phyloP scores from a whole-genome alignment of 345 rosid species.

The Dipteronia dyeriana region DNA sequence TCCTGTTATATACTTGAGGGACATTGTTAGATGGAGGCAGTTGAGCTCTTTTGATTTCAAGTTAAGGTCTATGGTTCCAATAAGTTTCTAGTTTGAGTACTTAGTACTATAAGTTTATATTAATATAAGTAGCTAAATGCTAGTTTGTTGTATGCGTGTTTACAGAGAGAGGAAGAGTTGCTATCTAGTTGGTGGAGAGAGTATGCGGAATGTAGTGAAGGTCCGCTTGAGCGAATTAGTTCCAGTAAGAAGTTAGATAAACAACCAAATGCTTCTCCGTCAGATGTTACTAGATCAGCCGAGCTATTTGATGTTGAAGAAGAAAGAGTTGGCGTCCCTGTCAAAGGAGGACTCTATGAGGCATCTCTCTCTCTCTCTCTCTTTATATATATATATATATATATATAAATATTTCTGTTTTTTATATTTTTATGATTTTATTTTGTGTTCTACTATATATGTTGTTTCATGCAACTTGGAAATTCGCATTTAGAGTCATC shows the following conservation, averaged over 20 bases:
- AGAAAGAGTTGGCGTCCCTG: constrained; percentile 98
- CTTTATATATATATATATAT: neutral
- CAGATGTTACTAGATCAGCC: constrained; percentile 40
- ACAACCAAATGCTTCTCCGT: constrained; percentile 33
- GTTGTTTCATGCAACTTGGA: neutral
- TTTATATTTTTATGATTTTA: neutral
- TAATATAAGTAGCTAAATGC: neutral
- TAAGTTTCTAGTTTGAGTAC: neutral
- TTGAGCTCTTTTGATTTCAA: neutral
- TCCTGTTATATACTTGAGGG: neutral
- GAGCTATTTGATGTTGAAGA: constrained; percentile 65
- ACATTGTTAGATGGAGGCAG: neutral
- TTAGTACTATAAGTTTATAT: constrained; percentile 6
- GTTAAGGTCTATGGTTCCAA: neutral
- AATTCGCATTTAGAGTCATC: neutral
- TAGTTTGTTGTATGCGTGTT: constrained; percentile 21
- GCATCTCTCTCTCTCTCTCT: constrained; percentile 29
- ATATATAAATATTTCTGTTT: neutral
- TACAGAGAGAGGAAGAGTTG: constrained; percentile 90
- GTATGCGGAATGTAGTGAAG: constrained; percentile 98
- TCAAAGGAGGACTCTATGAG: constrained; percentile 97
- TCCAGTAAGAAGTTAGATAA: constrained; percentile 36
- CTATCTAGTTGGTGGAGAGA: constrained; percentile 97
- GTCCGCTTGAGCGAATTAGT: constrained; percentile 54
- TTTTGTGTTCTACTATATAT: neutral